Evolutionary conservation across 148 eudicot genomes (phyloP).

Genomic region (Spergularia bocconei): DNA sequence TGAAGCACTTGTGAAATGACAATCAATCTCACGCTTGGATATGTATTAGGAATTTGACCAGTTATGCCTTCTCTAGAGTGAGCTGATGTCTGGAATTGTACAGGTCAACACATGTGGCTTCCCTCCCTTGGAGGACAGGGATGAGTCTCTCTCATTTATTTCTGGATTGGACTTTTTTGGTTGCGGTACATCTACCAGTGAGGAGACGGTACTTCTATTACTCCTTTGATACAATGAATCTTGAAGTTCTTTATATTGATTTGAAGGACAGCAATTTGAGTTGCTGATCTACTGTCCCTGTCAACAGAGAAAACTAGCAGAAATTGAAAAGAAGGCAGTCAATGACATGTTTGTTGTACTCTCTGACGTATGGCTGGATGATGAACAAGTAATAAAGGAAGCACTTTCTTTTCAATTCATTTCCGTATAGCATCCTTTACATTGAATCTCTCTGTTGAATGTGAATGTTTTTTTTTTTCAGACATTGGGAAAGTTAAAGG

Average conservation of each 20-base stretch:
- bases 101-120: slow-evolving; percentile 98
- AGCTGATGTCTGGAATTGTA: slow-evolving; percentile 22
- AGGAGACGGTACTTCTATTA: slow-evolving; percentile 67
- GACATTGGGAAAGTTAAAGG: slow-evolving; percentile 82
- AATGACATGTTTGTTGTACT: slow-evolving; percentile 93
- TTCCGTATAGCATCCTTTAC: not conserved
- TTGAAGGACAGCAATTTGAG: not conserved
- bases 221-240: not conserved
- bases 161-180: slow-evolving; percentile 91
- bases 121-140: slow-evolving; percentile 92
- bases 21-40: not conserved
- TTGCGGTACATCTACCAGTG: slow-evolving; percentile 60
- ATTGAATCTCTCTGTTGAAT: slow-evolving; percentile 18
- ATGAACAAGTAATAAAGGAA: slow-evolving; percentile 53
- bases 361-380: slow-evolving; percentile 87
- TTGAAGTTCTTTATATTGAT: not conserved
- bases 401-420: slow-evolving; percentile 1
- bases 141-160: slow-evolving; percentile 55
- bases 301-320: slow-evolving; percentile 67
- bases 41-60: not conserved
- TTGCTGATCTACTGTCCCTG: slow-evolving; percentile 28
- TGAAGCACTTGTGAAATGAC: not conserved
- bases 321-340: slow-evolving; percentile 67
- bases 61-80: not conserved
- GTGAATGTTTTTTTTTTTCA: slow-evolving; percentile 32